These are phyloP conservation scores for Aspergillus versicolor DNA, from an alignment of 2,329 filamentous ascomycete genomes.

Conservation along the genomic window DNA sequence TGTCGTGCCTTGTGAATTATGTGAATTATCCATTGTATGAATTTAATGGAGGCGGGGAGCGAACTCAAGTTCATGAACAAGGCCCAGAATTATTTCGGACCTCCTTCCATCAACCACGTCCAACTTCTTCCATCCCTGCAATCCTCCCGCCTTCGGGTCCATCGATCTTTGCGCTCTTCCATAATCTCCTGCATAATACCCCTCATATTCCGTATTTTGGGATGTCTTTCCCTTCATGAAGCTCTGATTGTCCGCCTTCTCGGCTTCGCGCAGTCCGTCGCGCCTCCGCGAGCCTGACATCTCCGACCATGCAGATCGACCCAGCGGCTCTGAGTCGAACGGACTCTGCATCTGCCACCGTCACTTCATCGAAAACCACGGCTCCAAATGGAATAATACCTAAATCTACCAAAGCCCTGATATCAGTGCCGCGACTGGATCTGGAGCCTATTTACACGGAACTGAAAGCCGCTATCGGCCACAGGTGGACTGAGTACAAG, in stretches of 20 bases:
- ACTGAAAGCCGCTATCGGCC: conserved; percentile 59
- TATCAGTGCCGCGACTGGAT: conserved; percentile 60
- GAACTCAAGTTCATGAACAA: conserved; percentile 8
- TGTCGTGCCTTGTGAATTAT: neutral
- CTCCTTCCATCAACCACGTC: conserved; percentile 24
- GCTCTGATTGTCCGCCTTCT: conserved; percentile 33
- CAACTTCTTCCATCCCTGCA: conserved; percentile 22
- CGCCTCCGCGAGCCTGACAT: conserved; percentile 32
- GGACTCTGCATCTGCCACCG: conserved; percentile 37
- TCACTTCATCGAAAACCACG: conserved; percentile 32
- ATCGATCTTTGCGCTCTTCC: conserved; percentile 15
- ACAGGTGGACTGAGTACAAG: conserved; percentile 62
- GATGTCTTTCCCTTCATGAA: conserved; percentile 36
- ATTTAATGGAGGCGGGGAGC: conserved; percentile 20
- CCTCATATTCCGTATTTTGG: conserved; percentile 12
- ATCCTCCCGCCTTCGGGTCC: conserved; percentile 26
- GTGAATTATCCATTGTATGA: neutral
- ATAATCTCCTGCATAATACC: conserved; percentile 4
- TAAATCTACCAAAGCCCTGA: conserved; percentile 51
- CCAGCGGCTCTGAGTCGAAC: conserved; percentile 45
- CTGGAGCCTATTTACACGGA: conserved; percentile 63
- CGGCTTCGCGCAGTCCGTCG: conserved; percentile 43
- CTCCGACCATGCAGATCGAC: conserved; percentile 44
- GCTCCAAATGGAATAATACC: conserved; percentile 33
- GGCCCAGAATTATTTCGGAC: conserved; percentile 23